phyloP scores from a whole-genome alignment of 805 yeast species.

The Yarrowia hollandica region DNA sequence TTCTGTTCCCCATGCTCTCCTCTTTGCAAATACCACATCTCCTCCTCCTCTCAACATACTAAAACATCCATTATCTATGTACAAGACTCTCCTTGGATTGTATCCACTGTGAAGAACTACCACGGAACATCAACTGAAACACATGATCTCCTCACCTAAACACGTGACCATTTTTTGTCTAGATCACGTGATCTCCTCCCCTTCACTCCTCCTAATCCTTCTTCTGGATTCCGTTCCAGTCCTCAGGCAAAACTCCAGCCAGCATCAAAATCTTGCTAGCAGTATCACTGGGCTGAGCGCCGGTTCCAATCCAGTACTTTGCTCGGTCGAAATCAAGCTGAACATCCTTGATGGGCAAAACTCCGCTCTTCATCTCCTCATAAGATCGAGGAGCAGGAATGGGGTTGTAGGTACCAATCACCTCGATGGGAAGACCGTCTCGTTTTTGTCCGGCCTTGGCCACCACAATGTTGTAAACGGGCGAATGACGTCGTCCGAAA shows the following conservation, averaged over 20 bases:
- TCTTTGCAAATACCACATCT: neutral
- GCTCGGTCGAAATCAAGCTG: slow-evolving; percentile 83
- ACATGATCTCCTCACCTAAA: too few relatives aligned
- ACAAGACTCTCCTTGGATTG: slow-evolving; percentile 6
- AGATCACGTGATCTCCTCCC: too few relatives aligned
- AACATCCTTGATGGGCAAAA: slow-evolving; percentile 70
- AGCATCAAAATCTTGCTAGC: slow-evolving; percentile 72
- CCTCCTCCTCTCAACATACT: neutral
- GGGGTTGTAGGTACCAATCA: slow-evolving; percentile 91
- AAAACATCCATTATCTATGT: slow-evolving; percentile 11
- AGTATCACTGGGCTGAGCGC: slow-evolving; percentile 89
- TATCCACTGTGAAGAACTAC: too few relatives aligned
- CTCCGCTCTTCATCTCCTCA: slow-evolving; percentile 56
- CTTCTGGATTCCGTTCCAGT: slow-evolving; percentile 42
- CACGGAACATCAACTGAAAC: too few relatives aligned
- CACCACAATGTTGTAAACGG: slow-evolving; percentile 90
- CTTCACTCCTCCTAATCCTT: neutral
- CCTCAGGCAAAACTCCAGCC: slow-evolving; percentile 59
- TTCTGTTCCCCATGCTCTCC: too few relatives aligned
- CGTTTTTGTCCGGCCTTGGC: slow-evolving; percentile 59
- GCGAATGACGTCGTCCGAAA: slow-evolving; percentile 85
- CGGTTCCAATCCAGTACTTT: slow-evolving; percentile 96
- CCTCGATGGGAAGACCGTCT: slow-evolving; percentile 88
- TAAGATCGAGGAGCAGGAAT: slow-evolving; percentile 67
- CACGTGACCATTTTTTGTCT: too few relatives aligned